Evolutionary conservation across 148 eudicot genomes (phyloP).

Genomic region (Vaccinium corymbosum): DNA sequence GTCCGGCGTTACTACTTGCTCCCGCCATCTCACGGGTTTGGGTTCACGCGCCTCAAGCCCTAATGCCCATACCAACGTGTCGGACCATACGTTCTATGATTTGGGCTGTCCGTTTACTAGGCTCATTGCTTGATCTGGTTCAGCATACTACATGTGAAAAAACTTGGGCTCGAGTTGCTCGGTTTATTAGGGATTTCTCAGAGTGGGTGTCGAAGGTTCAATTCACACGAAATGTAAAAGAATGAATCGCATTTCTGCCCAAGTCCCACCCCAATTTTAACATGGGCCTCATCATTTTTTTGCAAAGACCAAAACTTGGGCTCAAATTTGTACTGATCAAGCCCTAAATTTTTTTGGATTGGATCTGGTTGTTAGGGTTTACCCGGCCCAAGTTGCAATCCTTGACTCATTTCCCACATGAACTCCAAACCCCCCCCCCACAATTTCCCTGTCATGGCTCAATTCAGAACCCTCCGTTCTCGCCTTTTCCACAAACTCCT

Average conservation of each 20-base stretch:
- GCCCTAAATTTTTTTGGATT: neutral
- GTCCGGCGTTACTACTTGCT: no score
- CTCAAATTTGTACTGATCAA: neutral
- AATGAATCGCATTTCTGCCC: neutral
- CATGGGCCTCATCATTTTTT: neutral
- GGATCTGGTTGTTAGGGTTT: neutral
- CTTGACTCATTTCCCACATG: neutral
- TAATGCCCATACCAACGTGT: no score
- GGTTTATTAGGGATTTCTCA: neutral
- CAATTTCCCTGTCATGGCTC: slow-evolving; percentile 4
- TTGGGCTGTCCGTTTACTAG: no score
- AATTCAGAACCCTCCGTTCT: slow-evolving; percentile 16
- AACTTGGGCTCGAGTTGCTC: neutral
- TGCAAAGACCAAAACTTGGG: neutral
- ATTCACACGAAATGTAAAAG: no score
- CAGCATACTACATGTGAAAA: no score
- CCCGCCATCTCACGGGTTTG: no score
- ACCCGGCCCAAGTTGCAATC: neutral
- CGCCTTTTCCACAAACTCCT: slow-evolving; percentile 16
- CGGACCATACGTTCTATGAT: no score
- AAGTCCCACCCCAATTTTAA: neutral
- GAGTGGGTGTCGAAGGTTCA: no score
- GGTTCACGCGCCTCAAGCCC: no score
- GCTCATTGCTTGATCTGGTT: no score
- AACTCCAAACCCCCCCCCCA: neutral